A percentile compares a stretch with the other conserved stretches of the same genome.
phyloP scores from a whole-genome alignment of 352 stramenopile genomes.

The Globisporangium iwayamae region DNA sequence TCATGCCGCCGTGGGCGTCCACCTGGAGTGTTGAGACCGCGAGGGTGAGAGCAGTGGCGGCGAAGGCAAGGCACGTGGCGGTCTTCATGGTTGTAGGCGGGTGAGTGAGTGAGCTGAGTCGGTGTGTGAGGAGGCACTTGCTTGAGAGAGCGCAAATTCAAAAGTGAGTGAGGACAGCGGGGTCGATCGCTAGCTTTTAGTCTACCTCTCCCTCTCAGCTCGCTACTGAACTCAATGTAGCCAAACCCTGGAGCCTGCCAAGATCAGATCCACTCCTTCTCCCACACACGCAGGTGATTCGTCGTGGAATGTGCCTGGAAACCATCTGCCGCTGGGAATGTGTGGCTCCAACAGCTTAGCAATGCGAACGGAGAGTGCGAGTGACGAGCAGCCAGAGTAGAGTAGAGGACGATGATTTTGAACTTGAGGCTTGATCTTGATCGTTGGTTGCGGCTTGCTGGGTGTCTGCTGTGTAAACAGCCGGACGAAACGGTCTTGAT shows the following conservation, averaged over 20 bases:
- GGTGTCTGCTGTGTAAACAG: background rate
- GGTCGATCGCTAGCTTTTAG: background rate
- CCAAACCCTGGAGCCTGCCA: background rate
- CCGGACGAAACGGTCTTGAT: background rate
- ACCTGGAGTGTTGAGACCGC: background rate
- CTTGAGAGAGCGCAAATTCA: constrained; percentile 1
- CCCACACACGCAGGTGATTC: background rate
- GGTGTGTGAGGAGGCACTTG: background rate
- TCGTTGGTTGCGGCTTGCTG: too few relatives aligned
- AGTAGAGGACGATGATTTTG: background rate
- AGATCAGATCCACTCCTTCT: background rate
- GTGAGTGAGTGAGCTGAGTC: background rate
- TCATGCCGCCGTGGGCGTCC: constrained; percentile 31
- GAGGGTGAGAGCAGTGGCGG: background rate
- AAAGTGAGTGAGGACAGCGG: constrained; percentile 5
- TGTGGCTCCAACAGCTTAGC: background rate
- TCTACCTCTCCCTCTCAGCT: too few relatives aligned
- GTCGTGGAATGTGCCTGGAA: background rate
- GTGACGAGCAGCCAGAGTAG: background rate
- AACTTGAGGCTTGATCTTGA: background rate
- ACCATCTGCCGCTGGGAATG: background rate
- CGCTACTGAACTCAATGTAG: too few relatives aligned
- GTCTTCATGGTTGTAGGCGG: constrained; percentile 8
- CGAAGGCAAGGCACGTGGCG: background rate
- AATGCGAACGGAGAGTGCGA: background rate